Evolutionary conservation across 768 basidiomycete species (phyloP).

Genomic region (Collybia mongolica): DNA sequence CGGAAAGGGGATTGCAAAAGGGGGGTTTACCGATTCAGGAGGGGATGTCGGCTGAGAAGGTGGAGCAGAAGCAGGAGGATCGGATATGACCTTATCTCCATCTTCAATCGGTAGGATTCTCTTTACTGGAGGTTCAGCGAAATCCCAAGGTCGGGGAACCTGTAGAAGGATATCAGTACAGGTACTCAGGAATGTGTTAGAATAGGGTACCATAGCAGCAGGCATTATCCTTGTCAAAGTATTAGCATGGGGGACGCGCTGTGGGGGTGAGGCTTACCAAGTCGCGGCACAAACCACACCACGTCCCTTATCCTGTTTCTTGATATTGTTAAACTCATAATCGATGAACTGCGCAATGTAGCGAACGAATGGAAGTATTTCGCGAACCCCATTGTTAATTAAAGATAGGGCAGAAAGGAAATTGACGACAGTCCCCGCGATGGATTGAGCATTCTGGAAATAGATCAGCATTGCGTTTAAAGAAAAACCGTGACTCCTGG

Average conservation of each 20-base stretch:
- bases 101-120: too few species aligned
- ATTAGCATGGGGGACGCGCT: not conserved
- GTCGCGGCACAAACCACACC: conserved; percentile 90
- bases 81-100: too few species aligned
- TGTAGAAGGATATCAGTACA: conserved; percentile 12
- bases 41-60: not conserved
- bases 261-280: conserved; percentile 47
- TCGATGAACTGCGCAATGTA: conserved; percentile 81
- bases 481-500: not conserved
- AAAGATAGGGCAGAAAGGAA: conserved; percentile 73
- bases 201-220: conserved; percentile 52
- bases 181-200: not conserved
- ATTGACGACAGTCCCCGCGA: conserved; percentile 64
- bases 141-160: conserved; percentile 83
- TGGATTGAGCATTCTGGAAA: conserved; percentile 53
- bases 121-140: conserved; percentile 36
- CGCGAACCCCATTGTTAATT: conserved; percentile 72
- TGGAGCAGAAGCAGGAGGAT: conserved; percentile 5
- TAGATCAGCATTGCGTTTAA: not conserved
- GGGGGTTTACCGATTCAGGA: not conserved
- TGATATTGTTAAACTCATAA: conserved; percentile 68
- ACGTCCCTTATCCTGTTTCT: conserved; percentile 59
- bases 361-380: conserved; percentile 81
- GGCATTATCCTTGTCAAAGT: conserved; percentile 67
- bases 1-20: too few species aligned